Percentiles rank a stretch among this genome's conserved stretches.
phyloP scores from a whole-genome alignment of 106 monocot species.

The Allium sativum region DNA sequence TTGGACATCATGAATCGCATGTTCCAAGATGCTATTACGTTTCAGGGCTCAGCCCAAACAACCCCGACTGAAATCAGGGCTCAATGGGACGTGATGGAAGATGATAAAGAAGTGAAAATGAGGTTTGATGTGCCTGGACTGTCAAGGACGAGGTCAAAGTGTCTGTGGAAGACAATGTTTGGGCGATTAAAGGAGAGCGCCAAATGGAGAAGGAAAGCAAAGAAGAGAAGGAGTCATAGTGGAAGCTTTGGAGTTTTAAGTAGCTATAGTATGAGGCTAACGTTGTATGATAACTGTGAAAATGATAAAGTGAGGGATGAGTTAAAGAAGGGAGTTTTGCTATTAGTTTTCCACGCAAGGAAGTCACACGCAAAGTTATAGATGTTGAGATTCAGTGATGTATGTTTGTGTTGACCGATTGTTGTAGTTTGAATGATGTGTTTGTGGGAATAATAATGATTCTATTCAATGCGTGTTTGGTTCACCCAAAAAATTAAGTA shows the following conservation, averaged over 20 bases:
- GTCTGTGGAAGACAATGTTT: conserved; percentile 54
- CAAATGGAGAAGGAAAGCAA: conserved; percentile 16
- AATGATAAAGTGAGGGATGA: conserved; percentile 56
- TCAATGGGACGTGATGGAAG: conserved; percentile 63
- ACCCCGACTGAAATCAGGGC: conserved; percentile 16
- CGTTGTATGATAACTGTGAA: conserved; percentile 53
- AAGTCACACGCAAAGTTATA: conserved; percentile 40
- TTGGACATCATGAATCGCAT: conserved; percentile 61
- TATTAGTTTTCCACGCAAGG: conserved; percentile 27
- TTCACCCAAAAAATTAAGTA: no score
- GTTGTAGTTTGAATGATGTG: no score
- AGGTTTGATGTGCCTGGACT: conserved; percentile 84
- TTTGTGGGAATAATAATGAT: no score
- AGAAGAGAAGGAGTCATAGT: conserved; percentile 16
- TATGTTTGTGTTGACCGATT: no score
- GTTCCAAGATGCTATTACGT: conserved; percentile 41
- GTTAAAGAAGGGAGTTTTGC: conserved; percentile 64
- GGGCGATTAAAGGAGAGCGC: conserved; percentile 42
- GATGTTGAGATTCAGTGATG: conserved; percentile 31
- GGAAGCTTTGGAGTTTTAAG: conserved; percentile 28
- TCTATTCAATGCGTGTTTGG: no score
- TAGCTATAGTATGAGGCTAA: conserved; percentile 38
- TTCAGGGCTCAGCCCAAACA: conserved; percentile 10
- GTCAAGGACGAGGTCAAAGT: conserved; percentile 61
- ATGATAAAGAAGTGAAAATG: conserved; percentile 61